Conservation (phyloP, 2,329 filamentous ascomycete genomes). For the Fusarium torreyae region DNA sequence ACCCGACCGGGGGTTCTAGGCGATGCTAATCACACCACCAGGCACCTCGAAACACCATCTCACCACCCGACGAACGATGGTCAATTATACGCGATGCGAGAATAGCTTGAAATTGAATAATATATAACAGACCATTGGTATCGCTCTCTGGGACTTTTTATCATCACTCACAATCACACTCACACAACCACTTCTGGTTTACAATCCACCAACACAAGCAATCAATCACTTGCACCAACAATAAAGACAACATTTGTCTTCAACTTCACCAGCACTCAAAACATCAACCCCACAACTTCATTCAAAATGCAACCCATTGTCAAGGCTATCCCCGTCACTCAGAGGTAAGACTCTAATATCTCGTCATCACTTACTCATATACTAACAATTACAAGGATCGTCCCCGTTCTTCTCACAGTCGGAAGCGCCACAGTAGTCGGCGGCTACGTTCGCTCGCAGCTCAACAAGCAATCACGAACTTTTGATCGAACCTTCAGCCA, state of each 20-base stretch:
- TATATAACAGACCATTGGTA: constrained; percentile 22
- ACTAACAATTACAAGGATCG: constrained; percentile 37
- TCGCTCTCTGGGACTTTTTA: not conserved
- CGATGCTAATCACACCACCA: constrained; percentile 34
- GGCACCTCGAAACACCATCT: constrained; percentile 35
- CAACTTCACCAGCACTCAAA: not conserved
- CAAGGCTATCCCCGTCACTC: constrained; percentile 30
- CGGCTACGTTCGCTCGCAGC: constrained; percentile 34
- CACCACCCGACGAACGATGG: constrained; percentile 24
- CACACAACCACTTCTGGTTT: not conserved
- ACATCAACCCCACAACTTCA: not conserved
- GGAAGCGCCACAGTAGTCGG: constrained; percentile 41
- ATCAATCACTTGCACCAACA: not conserved
- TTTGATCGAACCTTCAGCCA: constrained; percentile 47
- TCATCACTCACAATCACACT: constrained; percentile 2
- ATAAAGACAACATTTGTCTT: not conserved
- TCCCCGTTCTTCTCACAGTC: constrained; percentile 44
- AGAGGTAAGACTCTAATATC: constrained; percentile 32
- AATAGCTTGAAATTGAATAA: not conserved
- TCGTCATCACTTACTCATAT: not conserved
- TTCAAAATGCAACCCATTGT: constrained; percentile 41
- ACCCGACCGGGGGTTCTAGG: constrained; percentile 31
- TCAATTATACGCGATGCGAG: constrained; percentile 18
- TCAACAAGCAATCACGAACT: constrained; percentile 33
- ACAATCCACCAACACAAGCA: not conserved